Evolutionary conservation across 352 stramenopile species (phyloP).

Genomic region (Pythium utonaiense): DNA sequence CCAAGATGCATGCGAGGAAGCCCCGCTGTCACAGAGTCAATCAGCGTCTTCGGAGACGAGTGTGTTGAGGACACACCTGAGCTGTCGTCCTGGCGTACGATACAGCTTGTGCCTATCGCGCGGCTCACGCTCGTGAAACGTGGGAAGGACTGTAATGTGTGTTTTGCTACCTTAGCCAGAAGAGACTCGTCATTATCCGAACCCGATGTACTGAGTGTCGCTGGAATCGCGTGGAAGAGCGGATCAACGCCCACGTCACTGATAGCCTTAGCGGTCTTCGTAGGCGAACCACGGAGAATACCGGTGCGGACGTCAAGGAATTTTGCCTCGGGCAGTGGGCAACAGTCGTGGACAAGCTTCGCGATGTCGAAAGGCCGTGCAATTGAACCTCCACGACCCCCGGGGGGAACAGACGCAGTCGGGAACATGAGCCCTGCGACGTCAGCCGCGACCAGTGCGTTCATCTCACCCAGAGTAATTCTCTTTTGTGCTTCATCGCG

Average conservation of each 20-base stretch:
- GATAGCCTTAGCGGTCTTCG: conserved; percentile 2
- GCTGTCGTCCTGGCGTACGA: conserved; percentile 1
- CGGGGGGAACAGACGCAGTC: neutral
- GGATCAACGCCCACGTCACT: neutral
- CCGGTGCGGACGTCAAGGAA: conserved; percentile 67
- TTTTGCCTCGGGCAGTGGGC: conserved; percentile 49
- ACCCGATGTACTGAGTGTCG: neutral
- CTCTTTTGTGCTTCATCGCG: conserved; percentile 9
- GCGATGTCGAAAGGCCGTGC: conserved; percentile 47
- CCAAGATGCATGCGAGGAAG: conserved; percentile 14
- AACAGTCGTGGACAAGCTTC: conserved; percentile 55
- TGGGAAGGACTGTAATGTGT: conserved; percentile 18
- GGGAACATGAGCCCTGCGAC: conserved; percentile 64
- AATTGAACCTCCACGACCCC: neutral
- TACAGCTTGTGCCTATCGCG: conserved; percentile 2
- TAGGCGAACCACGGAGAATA: conserved; percentile 19
- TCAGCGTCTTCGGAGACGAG: neutral
- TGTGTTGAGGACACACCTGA: neutral
- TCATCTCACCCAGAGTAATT: conserved; percentile 60
- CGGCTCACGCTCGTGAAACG: conserved; percentile 4
- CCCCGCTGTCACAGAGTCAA: neutral
- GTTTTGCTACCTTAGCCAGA: conserved; percentile 2
- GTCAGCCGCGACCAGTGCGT: conserved; percentile 49
- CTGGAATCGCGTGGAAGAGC: conserved; percentile 21
- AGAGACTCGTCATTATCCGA: neutral